These are phyloP conservation scores for Miscanthus sacchariflorus DNA, from an alignment of 202 grass and related monocot species.

Conservation along the genomic window DNA sequence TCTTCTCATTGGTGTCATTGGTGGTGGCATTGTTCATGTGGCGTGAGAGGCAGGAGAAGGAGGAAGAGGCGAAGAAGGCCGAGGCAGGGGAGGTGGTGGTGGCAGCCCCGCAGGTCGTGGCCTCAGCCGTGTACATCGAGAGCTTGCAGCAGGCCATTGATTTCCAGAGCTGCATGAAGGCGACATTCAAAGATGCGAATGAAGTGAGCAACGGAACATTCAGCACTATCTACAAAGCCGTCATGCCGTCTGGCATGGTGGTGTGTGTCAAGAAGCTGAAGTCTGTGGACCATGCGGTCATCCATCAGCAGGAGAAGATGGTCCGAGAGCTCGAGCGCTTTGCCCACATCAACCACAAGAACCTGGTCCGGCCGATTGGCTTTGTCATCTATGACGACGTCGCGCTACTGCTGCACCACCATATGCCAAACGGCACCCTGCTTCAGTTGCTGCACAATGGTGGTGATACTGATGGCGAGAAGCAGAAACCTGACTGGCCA, in stretches of 20 bases:
- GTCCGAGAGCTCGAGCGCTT: conserved; percentile 80
- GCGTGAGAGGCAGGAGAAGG: conserved; percentile 92
- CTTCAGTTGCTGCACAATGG: conserved; percentile 67
- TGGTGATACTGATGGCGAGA: neutral
- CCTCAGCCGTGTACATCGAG: conserved; percentile 77
- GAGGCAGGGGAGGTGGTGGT: conserved; percentile 60
- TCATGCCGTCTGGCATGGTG: conserved; percentile 88
- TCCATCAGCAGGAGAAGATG: conserved; percentile 86
- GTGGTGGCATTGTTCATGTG: conserved; percentile 92
- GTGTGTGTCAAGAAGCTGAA: conserved; percentile 86
- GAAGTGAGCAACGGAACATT: conserved; percentile 72
- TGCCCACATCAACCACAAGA: conserved; percentile 70
- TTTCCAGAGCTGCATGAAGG: conserved; percentile 79
- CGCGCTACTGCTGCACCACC: conserved; percentile 74
- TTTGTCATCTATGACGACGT: conserved; percentile 87
- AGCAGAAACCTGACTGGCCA: conserved; percentile 68
- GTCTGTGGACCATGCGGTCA: conserved; percentile 75
- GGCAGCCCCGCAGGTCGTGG: conserved; percentile 56
- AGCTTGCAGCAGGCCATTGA: conserved; percentile 91
- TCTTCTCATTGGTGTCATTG: conserved; percentile 75
- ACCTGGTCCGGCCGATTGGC: conserved; percentile 80
- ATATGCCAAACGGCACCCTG: conserved; percentile 84
- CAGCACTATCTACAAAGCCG: conserved; percentile 79
- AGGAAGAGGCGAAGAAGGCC: conserved; percentile 65
- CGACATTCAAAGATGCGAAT: conserved; percentile 75